These are phyloP conservation scores for Oenanthe javanica DNA, from an alignment of 140 eudicot genomes.

Conservation along the genomic window DNA sequence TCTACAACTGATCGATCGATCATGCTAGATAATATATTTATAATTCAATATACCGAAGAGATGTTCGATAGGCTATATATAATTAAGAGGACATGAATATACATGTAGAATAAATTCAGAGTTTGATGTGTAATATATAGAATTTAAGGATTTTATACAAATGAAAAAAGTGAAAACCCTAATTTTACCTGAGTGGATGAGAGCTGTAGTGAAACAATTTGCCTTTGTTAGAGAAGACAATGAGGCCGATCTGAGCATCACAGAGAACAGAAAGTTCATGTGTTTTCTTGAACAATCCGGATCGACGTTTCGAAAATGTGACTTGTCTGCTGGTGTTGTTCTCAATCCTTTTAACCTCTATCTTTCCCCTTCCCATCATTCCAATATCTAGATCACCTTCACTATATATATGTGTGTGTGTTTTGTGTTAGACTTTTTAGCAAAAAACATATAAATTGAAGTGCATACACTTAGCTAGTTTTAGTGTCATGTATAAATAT, in stretches of 20 bases:
- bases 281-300: constrained; percentile 33
- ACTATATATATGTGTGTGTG: too few species aligned
- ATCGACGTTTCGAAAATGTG: constrained; percentile 31
- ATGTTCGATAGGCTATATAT: not conserved
- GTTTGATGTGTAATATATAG: not conserved
- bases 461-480: not conserved
- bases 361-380: constrained; percentile 38
- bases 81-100: too few species aligned
- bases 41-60: too few species aligned
- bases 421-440: not conserved
- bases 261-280: constrained; percentile 42
- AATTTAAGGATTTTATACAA: not conserved
- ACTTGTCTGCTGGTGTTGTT: constrained; percentile 45
- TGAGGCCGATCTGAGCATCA: constrained; percentile 41
- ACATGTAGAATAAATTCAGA: not conserved
- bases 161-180: not conserved
- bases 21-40: too few species aligned
- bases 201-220: constrained; percentile 29
- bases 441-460: not conserved
- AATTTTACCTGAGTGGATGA: constrained; percentile 17
- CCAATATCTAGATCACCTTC: not conserved
- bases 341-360: constrained; percentile 37
- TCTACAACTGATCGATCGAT: too few species aligned
- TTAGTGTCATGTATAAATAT: not conserved
- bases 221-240: constrained; percentile 37